These are phyloP conservation scores for Anastatica hierochuntica DNA, from an alignment of 345 rosid genomes.

Conservation along the genomic window DNA sequence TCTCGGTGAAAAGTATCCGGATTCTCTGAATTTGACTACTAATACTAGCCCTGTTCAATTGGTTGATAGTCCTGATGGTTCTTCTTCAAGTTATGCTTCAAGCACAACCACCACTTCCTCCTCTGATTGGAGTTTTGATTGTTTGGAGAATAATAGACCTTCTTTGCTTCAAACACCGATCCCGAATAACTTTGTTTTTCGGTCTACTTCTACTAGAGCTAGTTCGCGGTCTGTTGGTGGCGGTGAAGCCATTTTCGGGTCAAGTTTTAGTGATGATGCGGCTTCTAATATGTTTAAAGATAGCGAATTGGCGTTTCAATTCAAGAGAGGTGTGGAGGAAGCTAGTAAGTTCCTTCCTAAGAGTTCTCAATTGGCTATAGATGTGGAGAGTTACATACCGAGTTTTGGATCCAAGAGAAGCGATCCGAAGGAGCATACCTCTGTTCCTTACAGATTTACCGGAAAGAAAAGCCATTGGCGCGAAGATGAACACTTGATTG, in stretches of 20 bases:
- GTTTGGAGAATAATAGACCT: slow-evolving; percentile 25
- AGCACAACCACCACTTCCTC: slow-evolving; percentile 23
- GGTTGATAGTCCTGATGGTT: slow-evolving; percentile 26
- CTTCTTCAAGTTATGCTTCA: slow-evolving; percentile 26
- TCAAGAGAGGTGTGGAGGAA: slow-evolving; percentile 64
- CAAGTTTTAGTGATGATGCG: slow-evolving; percentile 29
- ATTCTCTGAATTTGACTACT: slow-evolving; percentile 13
- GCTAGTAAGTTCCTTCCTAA: slow-evolving; percentile 70
- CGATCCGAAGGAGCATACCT: background rate
- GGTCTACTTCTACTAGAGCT: slow-evolving; percentile 24
- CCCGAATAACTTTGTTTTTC: slow-evolving; percentile 36
- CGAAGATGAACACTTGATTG: slow-evolving; percentile 35
- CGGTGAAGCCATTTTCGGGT: slow-evolving; percentile 21
- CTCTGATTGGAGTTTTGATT: slow-evolving; percentile 39
- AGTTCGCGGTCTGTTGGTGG: slow-evolving; percentile 10
- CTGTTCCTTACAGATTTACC: slow-evolving; percentile 23
- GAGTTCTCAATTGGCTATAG: slow-evolving; percentile 29
- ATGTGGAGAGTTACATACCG: slow-evolving; percentile 17
- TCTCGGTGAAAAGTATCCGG: slow-evolving; percentile 47
- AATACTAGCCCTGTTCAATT: slow-evolving; percentile 30
- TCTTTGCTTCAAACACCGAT: slow-evolving; percentile 24
- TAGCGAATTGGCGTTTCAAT: slow-evolving; percentile 35
- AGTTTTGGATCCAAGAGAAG: background rate
- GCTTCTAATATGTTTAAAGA: slow-evolving; percentile 30
- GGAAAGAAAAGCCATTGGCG: slow-evolving; percentile 44